Conservation (phyloP, 179 eudicot genomes). For the Drosera spatulata region DNA sequence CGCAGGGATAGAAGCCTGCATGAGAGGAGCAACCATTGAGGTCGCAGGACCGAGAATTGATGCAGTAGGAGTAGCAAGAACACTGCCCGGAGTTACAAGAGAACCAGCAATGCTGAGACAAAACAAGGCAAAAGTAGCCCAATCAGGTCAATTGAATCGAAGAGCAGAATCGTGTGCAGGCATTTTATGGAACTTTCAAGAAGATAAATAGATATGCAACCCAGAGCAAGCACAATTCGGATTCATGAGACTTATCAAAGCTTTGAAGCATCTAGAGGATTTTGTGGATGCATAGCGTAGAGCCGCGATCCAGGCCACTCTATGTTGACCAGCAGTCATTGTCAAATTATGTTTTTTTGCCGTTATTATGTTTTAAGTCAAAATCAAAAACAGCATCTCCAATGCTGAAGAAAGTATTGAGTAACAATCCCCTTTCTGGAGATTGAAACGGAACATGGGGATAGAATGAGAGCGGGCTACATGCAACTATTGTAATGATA, state of each 20-base stretch:
- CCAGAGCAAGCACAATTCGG: background rate
- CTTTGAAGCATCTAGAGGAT: background rate
- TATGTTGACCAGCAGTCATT: too few relatives aligned
- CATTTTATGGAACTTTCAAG: background rate
- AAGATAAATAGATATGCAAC: background rate
- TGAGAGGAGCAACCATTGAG: slow-evolving; percentile 26
- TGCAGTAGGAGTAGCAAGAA: slow-evolving; percentile 21
- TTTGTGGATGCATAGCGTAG: too few relatives aligned
- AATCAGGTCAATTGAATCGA: background rate
- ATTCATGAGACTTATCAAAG: background rate
- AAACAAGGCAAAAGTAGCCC: background rate
- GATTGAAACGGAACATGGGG: too few relatives aligned
- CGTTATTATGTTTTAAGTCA: too few relatives aligned
- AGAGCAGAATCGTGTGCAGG: background rate
- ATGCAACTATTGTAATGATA: too few relatives aligned
- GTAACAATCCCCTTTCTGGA: too few relatives aligned
- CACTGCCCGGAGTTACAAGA: slow-evolving; percentile 35
- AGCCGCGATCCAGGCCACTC: too few relatives aligned
- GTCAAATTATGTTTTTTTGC: too few relatives aligned
- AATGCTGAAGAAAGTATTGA: too few relatives aligned
- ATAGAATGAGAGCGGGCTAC: too few relatives aligned
- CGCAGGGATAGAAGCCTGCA: slow-evolving; percentile 27
- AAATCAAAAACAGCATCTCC: too few relatives aligned
- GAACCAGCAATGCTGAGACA: slow-evolving; percentile 44
- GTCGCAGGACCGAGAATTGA: slow-evolving; percentile 25